These are phyloP conservation scores for Plenodomus lindquistii DNA, from an alignment of 2,329 filamentous ascomycete genomes.

Conservation along the genomic window DNA sequence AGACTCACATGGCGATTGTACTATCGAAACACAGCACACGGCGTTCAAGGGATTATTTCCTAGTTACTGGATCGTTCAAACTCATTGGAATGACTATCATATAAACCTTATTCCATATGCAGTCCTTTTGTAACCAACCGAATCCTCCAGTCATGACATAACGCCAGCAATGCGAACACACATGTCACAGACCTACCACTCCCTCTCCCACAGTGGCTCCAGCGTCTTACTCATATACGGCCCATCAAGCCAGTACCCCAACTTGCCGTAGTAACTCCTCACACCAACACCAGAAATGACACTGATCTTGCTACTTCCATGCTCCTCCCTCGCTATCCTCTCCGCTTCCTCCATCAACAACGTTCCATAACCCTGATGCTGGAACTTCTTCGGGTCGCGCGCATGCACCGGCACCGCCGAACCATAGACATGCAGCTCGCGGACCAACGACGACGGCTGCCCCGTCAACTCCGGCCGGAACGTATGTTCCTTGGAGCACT, in stretches of 20 bases:
- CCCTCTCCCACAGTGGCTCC: constrained; percentile 40
- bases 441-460: constrained; percentile 88
- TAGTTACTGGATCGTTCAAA: neutral
- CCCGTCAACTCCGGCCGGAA: constrained; percentile 84
- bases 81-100: neutral
- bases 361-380: constrained; percentile 97
- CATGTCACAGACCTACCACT: constrained; percentile 21
- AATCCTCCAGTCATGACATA: no score
- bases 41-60: constrained; percentile 14
- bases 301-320: constrained; percentile 90
- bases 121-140: neutral
- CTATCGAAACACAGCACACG: constrained; percentile 21
- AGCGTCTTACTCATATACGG: constrained; percentile 63
- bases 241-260: constrained; percentile 93
- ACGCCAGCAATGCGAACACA: constrained; percentile 18
- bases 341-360: constrained; percentile 98
- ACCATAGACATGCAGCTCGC: constrained; percentile 95
- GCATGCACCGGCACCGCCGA: constrained; percentile 97
- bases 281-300: constrained; percentile 98
- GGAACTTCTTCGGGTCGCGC: constrained; percentile 92
- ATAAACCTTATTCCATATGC: neutral
- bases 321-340: constrained; percentile 90
- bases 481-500: constrained; percentile 89
- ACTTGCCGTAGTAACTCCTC: constrained; percentile 87
- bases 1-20: neutral